These are phyloP conservation scores for Brassica nigra DNA, from an alignment of 345 rosid species.

Conservation along the genomic window DNA sequence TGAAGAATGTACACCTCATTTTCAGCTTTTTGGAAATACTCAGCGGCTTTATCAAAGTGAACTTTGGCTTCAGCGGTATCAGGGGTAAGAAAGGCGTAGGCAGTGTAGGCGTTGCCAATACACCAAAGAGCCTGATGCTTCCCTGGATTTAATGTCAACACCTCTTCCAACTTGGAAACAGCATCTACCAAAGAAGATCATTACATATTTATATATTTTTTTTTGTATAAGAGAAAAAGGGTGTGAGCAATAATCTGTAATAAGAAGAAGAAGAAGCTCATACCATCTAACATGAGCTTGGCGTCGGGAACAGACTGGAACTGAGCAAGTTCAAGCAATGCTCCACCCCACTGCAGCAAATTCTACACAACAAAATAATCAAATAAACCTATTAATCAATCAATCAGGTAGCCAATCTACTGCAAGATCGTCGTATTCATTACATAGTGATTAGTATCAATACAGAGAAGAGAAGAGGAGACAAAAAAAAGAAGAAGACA, in stretches of 20 bases:
- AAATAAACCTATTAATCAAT: background rate
- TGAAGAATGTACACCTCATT: constrained; percentile 52
- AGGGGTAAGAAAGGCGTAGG: constrained; percentile 66
- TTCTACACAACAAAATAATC: constrained; percentile 39
- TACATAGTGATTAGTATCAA: background rate
- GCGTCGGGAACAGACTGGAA: constrained; percentile 52
- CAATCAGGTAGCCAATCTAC: background rate
- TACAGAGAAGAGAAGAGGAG: background rate
- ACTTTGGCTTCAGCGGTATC: constrained; percentile 64
- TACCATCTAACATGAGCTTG: constrained; percentile 46
- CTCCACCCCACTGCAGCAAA: constrained; percentile 56
- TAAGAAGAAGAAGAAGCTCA: background rate
- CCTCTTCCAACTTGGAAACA: constrained; percentile 83
- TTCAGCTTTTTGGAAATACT: constrained; percentile 70
- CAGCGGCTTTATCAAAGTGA: constrained; percentile 65
- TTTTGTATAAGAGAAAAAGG: background rate
- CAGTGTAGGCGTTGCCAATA: constrained; percentile 84
- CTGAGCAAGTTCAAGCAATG: constrained; percentile 67
- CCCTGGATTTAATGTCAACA: constrained; percentile 59
- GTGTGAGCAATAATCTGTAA: background rate
- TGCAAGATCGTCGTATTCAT: background rate
- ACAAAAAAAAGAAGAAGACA: background rate
- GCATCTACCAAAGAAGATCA: constrained; percentile 54
- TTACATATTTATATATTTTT: background rate
- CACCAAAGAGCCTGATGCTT: constrained; percentile 85